phyloP scores from a whole-genome alignment of 2,329 filamentous ascomycete genomes.

The Pseudogymnoascus pannorum region DNA sequence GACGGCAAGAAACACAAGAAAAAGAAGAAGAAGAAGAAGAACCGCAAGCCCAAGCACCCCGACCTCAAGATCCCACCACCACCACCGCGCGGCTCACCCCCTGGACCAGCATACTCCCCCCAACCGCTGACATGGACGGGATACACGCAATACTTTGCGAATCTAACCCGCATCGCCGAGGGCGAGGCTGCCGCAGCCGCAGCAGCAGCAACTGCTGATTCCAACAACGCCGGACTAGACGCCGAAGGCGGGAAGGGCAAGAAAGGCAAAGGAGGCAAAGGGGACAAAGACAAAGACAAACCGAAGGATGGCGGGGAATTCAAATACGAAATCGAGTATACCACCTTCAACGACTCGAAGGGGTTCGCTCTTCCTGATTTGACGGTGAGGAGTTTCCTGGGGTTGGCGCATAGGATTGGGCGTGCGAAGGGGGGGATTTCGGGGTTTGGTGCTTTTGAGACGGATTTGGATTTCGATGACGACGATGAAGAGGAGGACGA shows the following conservation, averaged over 20 bases:
- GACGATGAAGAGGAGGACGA: conserved; percentile 22
- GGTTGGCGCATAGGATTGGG: conserved; percentile 74
- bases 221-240: too few relatives aligned
- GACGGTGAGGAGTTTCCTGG: conserved; percentile 73
- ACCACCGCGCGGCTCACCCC: conserved; percentile 64
- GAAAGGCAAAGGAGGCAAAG: conserved; percentile 20
- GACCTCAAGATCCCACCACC: conserved; percentile 60
- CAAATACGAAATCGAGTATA: conserved; percentile 76
- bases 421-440: conserved; percentile 32
- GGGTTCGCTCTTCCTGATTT: conserved; percentile 72
- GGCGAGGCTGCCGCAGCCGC: conserved; percentile 38
- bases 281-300: conserved; percentile 45
- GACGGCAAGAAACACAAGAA: conserved; percentile 35
- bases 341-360: conserved; percentile 64
- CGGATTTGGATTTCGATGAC: too few relatives aligned
- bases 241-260: conserved; percentile 19
- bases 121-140: conserved; percentile 73
- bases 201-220: conserved; percentile 22
- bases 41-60: conserved; percentile 48
- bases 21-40: conserved; percentile 39
- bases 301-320: conserved; percentile 54
- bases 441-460: background rate
- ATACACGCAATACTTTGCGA: conserved; percentile 89
- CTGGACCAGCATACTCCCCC: conserved; percentile 83
- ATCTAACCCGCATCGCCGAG: conserved; percentile 85